phyloP scores from a whole-genome alignment of 768 basidiomycete genomes.

The Suillus subaureus region DNA sequence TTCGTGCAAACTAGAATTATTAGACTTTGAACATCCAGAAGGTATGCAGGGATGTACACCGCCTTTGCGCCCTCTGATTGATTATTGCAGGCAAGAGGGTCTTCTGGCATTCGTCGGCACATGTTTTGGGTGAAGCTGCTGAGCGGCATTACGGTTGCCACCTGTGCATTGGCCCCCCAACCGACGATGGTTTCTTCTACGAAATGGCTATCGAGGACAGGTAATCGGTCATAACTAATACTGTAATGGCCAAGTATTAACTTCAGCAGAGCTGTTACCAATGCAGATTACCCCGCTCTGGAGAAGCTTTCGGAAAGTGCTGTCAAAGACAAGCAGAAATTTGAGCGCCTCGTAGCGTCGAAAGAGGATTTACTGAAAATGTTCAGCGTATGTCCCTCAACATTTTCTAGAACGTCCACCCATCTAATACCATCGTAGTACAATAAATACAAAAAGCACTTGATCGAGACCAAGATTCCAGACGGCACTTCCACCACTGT shows the following conservation, averaged over 20 bases:
- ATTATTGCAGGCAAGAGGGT: constrained; percentile 77
- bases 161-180: constrained; percentile 95
- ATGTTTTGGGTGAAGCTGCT: constrained; percentile 94
- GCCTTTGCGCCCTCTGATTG: constrained; percentile 8
- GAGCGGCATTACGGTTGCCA: constrained; percentile 98
- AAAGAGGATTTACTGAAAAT: constrained; percentile 97
- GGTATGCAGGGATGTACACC: constrained; percentile 41
- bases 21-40: constrained; percentile 93
- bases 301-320: constrained; percentile 88
- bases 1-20: constrained; percentile 75
- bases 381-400: constrained; percentile 75
- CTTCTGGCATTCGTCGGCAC: constrained; percentile 99
- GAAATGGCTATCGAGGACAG: constrained; percentile 92
- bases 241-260: background rate
- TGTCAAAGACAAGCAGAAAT: constrained; percentile 96
- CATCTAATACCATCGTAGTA: constrained; percentile 56
- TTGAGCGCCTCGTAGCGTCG: constrained; percentile 89
- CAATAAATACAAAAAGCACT: constrained; percentile 97
- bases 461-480: constrained; percentile 93
- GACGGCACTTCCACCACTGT: constrained; percentile 97
- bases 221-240: constrained; percentile 34
- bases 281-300: constrained; percentile 82
- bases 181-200: constrained; percentile 99
- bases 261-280: constrained; percentile 64
- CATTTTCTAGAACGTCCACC: background rate